These are phyloP conservation scores for Mucor saturninus DNA, from an alignment of 371 early-diverging fungal genomes.

Conservation along the genomic window DNA sequence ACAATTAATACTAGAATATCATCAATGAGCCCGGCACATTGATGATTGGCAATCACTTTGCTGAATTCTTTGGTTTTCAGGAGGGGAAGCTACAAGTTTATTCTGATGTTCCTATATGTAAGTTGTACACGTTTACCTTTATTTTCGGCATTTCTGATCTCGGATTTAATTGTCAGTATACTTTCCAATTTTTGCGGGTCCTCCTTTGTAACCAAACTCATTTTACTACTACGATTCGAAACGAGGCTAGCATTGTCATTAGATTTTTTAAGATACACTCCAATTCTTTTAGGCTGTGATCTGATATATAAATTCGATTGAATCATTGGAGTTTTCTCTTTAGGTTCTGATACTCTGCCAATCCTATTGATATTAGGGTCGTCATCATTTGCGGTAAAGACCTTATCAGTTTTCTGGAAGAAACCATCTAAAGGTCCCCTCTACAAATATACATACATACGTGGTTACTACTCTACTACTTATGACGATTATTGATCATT, in stretches of 20 bases:
- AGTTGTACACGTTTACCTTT: constrained; percentile 34
- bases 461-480: no score
- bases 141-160: constrained; percentile 28
- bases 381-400: no score
- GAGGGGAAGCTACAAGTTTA: not conserved
- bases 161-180: not conserved
- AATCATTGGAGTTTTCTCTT: no score
- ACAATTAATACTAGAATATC: constrained; percentile 68
- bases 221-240: not conserved
- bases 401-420: no score
- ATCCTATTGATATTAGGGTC: no score
- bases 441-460: no score
- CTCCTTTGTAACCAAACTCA: not conserved
- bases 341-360: no score
- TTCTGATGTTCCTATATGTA: not conserved
- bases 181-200: not conserved
- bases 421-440: no score
- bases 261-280: not conserved
- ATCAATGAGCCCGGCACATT: constrained; percentile 77
- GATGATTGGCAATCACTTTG: constrained; percentile 66
- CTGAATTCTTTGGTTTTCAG: constrained; percentile 52
- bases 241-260: not conserved
- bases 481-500: no score
- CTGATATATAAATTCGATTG: no score
- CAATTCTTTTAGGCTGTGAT: no score